Percentiles rank a stretch among this genome's conserved stretches.
Evolutionary conservation across 164 flowering plant species (phyloP).

Genomic region (Nymphaea colorata): DNA sequence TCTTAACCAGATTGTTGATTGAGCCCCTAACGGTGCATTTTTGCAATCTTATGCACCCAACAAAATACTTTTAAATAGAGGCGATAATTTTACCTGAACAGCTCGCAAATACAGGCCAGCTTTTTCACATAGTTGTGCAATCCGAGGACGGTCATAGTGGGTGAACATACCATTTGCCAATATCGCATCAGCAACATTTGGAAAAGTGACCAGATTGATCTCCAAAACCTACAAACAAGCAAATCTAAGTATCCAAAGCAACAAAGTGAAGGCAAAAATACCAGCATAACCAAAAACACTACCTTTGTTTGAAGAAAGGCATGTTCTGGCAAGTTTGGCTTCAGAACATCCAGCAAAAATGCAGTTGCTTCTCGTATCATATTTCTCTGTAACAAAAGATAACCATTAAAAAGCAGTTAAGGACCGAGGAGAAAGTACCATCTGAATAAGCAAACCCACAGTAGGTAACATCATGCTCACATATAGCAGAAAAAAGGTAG

Average conservation of each 20-base stretch:
- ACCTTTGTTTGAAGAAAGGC: conserved; percentile 74
- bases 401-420: not conserved
- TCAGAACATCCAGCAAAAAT: conserved; percentile 66
- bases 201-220: conserved; percentile 93
- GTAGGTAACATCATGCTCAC: conserved; percentile 10
- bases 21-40: too few relatives aligned
- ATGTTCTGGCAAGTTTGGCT: conserved; percentile 76
- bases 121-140: conserved; percentile 98
- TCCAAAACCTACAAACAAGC: conserved; percentile 62
- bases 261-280: not conserved
- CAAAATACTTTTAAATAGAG: too few relatives aligned
- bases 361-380: conserved; percentile 86
- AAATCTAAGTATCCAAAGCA: not conserved
- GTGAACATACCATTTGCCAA: conserved; percentile 99
- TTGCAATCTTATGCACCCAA: too few relatives aligned
- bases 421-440: conserved; percentile 3
- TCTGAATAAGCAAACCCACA: conserved; percentile 98
- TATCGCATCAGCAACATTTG: conserved; percentile 99
- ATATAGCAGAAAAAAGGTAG: too few relatives aligned
- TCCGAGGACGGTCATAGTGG: conserved; percentile 96
- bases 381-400: conserved; percentile 37
- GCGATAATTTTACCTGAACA: conserved; percentile 46
- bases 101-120: conserved; percentile 91
- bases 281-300: not conserved
- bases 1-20: too few relatives aligned